Evolutionary conservation across 176 grass and related monocot species (phyloP).

Genomic region (Ensete ventricosum): DNA sequence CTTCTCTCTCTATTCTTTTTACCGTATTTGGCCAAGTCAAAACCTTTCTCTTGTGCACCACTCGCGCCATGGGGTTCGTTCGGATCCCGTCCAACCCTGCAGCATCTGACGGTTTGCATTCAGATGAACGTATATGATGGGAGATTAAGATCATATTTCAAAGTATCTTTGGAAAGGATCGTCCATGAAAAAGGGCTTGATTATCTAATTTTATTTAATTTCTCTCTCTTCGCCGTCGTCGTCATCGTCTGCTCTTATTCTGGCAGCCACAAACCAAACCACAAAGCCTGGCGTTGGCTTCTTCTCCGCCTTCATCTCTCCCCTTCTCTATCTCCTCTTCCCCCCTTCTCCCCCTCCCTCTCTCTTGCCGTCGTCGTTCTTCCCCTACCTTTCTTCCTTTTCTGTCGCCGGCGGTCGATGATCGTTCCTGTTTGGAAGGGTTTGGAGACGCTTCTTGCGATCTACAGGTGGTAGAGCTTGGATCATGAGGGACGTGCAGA

Average conservation of each 20-base stretch:
- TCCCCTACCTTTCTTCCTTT: slow-evolving; percentile 18
- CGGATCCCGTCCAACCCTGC: too few species aligned
- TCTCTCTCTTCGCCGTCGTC: neutral
- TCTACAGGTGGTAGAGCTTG: neutral
- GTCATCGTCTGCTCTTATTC: neutral
- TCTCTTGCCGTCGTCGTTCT: neutral
- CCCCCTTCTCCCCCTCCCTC: neutral
- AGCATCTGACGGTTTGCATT: too few species aligned
- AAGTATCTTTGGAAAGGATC: too few species aligned
- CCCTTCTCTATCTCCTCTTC: neutral
- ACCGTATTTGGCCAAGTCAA: too few species aligned
- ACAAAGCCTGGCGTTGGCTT: neutral
- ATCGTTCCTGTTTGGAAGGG: neutral
- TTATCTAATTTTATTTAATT: neutral
- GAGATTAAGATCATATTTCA: too few species aligned
- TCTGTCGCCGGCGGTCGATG: neutral
- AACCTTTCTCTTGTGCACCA: too few species aligned
- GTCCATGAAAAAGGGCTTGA: too few species aligned
- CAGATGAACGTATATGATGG: too few species aligned
- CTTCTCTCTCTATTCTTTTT: too few species aligned
- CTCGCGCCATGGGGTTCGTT: too few species aligned
- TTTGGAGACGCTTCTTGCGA: neutral
- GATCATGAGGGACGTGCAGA: neutral
- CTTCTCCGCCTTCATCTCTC: slow-evolving; percentile 12
- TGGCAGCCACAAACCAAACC: neutral